A percentile compares a stretch with the other conserved stretches of the same genome.
phyloP scores from a whole-genome alignment of 179 eudicot genomes.

The Beta lomatogona region DNA sequence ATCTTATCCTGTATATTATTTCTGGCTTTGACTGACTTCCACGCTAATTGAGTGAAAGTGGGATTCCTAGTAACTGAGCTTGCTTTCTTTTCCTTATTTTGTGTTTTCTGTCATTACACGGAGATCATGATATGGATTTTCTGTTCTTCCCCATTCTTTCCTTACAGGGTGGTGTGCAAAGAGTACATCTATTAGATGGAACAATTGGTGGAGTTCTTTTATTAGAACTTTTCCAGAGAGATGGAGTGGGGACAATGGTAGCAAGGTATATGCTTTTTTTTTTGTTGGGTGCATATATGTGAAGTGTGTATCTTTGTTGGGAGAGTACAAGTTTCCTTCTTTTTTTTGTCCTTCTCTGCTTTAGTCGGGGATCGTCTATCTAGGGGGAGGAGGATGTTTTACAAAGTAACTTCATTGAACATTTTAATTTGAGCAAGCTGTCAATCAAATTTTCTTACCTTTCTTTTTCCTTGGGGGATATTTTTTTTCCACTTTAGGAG shows the following conservation, averaged over 20 bases:
- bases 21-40: neutral
- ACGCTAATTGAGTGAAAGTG: neutral
- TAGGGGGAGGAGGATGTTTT: neutral
- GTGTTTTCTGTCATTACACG: slow-evolving; percentile 3
- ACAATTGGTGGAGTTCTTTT: slow-evolving; percentile 79
- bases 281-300: neutral
- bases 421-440: neutral
- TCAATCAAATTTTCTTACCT: neutral
- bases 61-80: neutral
- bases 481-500: neutral
- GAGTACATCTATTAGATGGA: slow-evolving; percentile 95
- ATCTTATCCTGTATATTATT: neutral
- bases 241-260: slow-evolving; percentile 98
- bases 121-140: neutral
- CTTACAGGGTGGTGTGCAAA: slow-evolving; percentile 91
- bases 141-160: slow-evolving; percentile 7
- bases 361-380: neutral
- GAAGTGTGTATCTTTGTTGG: neutral
- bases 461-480: neutral
- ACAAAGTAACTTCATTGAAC: neutral
- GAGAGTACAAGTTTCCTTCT: neutral
- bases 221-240: slow-evolving; percentile 87
- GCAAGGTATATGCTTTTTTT: slow-evolving; percentile 63
- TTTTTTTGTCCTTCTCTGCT: neutral
- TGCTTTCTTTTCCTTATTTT: neutral